Conservation (phyloP, 192 early-diverging fungal genomes). For the Coemansia sp. region DNA sequence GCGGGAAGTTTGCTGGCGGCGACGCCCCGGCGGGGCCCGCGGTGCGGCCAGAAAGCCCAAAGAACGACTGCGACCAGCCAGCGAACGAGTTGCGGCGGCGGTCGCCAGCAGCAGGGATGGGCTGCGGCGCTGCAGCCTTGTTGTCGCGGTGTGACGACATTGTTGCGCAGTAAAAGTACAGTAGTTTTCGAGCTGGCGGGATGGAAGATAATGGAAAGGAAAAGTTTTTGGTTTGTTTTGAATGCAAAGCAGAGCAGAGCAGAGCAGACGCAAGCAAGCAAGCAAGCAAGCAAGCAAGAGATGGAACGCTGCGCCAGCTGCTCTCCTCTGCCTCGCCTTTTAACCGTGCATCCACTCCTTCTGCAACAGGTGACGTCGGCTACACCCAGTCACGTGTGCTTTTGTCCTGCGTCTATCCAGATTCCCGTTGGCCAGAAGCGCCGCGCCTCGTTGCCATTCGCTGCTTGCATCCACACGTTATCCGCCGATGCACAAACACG, state of each 20-base stretch:
- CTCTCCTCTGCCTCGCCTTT: not conserved
- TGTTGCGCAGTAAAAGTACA: not conserved
- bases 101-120: constrained; percentile 19
- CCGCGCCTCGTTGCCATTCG: not conserved
- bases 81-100: constrained; percentile 36
- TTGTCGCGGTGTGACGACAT: constrained; percentile 1
- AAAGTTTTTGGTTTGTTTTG: not conserved
- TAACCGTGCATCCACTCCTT: not conserved
- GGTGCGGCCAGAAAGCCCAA: constrained; percentile 10
- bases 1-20: not conserved
- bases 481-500: not conserved
- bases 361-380: constrained; percentile 14
- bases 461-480: not conserved
- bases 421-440: not conserved
- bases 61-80: constrained; percentile 35
- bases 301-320: not conserved
- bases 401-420: not conserved
- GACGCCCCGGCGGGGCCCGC: constrained; percentile 4
- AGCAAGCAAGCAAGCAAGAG: no score
- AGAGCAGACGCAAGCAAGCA: no score
- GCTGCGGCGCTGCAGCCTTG: constrained; percentile 22
- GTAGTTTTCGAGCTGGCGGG: not conserved
- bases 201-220: no score
- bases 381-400: not conserved
- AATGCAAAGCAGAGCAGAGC: not conserved